Evolutionary conservation across 257 asterid genomes (phyloP), one percentile per base, ranked within the genome.

Genomic region (Solanum tarapatanum): DNA sequence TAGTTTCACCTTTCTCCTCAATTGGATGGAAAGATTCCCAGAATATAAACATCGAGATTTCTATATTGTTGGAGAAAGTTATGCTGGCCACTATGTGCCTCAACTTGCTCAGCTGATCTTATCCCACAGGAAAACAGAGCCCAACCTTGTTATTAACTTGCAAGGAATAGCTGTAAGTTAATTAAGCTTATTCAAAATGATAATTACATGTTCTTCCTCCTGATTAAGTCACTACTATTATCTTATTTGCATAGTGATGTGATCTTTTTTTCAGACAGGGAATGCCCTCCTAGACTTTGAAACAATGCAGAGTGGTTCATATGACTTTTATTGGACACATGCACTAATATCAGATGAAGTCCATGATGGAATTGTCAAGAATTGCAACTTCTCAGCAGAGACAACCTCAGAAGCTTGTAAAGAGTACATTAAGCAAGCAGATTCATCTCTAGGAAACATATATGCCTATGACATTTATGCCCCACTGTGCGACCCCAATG

Each of bases 281-380:
- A 95, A 94, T 66, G 95, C 95, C 3, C 88, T 89, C 3, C 82
- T 90, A 0, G 96, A 95, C 66, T 37, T 3, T 82, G 91, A 83
- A 74, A 55, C 91, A 45, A 60, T 26, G 55, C 2, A 26, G 85
- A 28, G 5, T 0, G 98, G 98, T 17, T 33, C 19, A 14, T 91
- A 55, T 17, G 97, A 94, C 58, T 91, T 89, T 86, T 33, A 79
- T 23, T 95, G 98, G 98, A 86, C 93, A 0, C 90, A 89, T 9
- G 94, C 96, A 5, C 88, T 95, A 23, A 92, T 92, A 13, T 94
- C 98, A 1, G 98, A 95, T 43, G 95, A 95, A 90, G 87, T 92
- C 13, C 93, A 93, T 83, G 8, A 80, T 0, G 94, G 89, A 9
- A 90, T 95, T 32, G 1, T 91, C 17, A 8, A 51, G 0, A 88